Percentiles rank a stretch among this genome's conserved stretches.
Evolutionary conservation across 805 yeast species (phyloP).

Genomic region (Yamadazyma sp.): DNA sequence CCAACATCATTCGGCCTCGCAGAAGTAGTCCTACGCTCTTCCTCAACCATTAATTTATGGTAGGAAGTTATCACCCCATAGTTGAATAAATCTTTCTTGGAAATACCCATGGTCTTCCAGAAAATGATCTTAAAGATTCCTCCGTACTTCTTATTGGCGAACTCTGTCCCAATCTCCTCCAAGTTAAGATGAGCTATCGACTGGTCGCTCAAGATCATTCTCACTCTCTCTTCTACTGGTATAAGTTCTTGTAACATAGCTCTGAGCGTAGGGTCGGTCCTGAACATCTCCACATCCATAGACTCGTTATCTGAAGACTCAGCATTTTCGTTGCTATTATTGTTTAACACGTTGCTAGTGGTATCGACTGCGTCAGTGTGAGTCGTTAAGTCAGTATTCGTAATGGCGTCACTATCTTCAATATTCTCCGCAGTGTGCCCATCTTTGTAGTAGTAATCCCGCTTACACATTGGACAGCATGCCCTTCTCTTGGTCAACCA

Average conservation of each 20-base stretch:
- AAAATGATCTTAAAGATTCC: constrained; percentile 34
- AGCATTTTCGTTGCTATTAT: constrained; percentile 6
- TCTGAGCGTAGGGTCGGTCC: constrained; percentile 38
- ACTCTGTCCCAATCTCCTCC: constrained; percentile 44
- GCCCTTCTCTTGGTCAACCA: constrained; percentile 77
- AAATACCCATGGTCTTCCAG: constrained; percentile 60
- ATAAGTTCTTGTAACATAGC: constrained; percentile 39
- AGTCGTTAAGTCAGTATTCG: constrained; percentile 16
- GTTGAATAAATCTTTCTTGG: constrained; percentile 47
- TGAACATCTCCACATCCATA: constrained; percentile 32
- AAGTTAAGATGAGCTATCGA: constrained; percentile 34
- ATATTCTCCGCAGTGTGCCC: constrained; percentile 7
- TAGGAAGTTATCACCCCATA: constrained; percentile 43
- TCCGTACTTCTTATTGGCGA: constrained; percentile 36
- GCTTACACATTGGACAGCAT: constrained; percentile 81
- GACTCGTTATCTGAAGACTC: constrained; percentile 18
- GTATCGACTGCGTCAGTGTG: constrained; percentile 1
- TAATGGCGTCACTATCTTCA: constrained; percentile 1
- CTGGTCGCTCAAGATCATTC: constrained; percentile 39
- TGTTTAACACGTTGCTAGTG: not conserved
- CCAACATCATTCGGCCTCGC: not conserved
- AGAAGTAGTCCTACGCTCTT: constrained; percentile 10
- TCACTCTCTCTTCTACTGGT: constrained; percentile 43
- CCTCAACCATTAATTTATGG: constrained; percentile 16
- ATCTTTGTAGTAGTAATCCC: constrained; percentile 55